Conservation (phyloP, 768 basidiomycete species). For the Lentinula sp. region DNA sequence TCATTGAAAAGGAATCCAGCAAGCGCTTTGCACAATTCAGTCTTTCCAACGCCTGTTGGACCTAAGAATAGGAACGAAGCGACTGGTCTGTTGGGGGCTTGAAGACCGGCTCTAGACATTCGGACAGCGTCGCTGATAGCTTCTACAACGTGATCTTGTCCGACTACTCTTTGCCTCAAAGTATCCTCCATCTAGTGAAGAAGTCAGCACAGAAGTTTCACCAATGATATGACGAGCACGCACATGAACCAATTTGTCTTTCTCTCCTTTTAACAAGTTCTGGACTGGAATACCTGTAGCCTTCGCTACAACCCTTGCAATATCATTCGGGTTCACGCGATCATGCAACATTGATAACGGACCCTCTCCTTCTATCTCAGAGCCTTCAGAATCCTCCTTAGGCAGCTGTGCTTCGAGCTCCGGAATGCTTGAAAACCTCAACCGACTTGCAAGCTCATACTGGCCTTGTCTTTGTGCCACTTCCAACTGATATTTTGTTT, state of each 20-base stretch:
- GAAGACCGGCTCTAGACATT: constrained; percentile 86
- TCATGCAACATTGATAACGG: constrained; percentile 73
- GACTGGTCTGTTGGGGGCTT: constrained; percentile 83
- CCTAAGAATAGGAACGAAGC: constrained; percentile 91
- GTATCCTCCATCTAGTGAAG: constrained; percentile 75
- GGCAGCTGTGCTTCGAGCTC: constrained; percentile 72
- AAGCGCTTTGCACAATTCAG: constrained; percentile 84
- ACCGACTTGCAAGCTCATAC: constrained; percentile 75
- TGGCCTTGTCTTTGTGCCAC: constrained; percentile 87
- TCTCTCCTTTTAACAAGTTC: constrained; percentile 82
- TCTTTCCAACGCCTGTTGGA: constrained; percentile 89
- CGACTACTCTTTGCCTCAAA: constrained; percentile 70
- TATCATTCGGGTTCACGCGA: constrained; percentile 84
- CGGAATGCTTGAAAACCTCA: constrained; percentile 82
- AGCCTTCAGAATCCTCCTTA: constrained; percentile 35
- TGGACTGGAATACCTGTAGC: constrained; percentile 89
- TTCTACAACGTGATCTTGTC: constrained; percentile 84
- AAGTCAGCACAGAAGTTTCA: neutral
- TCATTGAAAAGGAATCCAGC: constrained; percentile 89
- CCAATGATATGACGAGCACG: constrained; percentile 19
- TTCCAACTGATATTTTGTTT: constrained; percentile 81
- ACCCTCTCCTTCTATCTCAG: constrained; percentile 32
- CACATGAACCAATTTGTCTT: constrained; percentile 85
- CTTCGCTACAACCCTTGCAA: constrained; percentile 82
- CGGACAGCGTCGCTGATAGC: constrained; percentile 89